phyloP scores from a whole-genome alignment of 1,284 basidiomycete genomes.

The Fomitopsis pinicola region DNA sequence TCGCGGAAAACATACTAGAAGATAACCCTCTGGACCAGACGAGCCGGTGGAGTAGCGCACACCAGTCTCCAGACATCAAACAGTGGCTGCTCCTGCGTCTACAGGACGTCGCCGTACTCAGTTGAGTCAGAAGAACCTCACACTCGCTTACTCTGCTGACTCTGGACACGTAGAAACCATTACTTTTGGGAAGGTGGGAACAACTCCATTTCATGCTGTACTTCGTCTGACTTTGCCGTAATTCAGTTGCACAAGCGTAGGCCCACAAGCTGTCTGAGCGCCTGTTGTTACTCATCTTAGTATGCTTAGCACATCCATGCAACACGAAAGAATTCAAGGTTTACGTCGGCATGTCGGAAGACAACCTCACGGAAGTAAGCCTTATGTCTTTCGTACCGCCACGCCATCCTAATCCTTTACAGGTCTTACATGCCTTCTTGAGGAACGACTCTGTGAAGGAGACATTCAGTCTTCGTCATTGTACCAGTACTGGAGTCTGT shows the following conservation, averaged over 20 bases:
- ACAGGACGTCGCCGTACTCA: slow-evolving; percentile 53
- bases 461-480: slow-evolving; percentile 54
- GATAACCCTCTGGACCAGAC: slow-evolving; percentile 60
- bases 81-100: slow-evolving; percentile 72
- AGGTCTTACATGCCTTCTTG: slow-evolving; percentile 52
- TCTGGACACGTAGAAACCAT: slow-evolving; percentile 47
- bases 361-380: slow-evolving; percentile 50
- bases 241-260: slow-evolving; percentile 52
- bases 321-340: slow-evolving; percentile 80
- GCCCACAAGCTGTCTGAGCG: slow-evolving; percentile 13
- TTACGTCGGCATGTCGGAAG: slow-evolving; percentile 57
- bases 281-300: background rate
- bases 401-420: background rate
- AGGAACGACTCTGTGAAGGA: slow-evolving; percentile 63
- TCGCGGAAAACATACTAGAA: slow-evolving; percentile 61
- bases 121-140: slow-evolving; percentile 42
- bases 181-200: slow-evolving; percentile 73
- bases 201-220: background rate
- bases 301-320: slow-evolving; percentile 61
- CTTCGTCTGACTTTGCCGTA: background rate
- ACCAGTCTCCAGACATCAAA: slow-evolving; percentile 46
- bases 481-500: slow-evolving; percentile 47
- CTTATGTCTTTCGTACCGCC: background rate
- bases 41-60: slow-evolving; percentile 70
- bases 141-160: background rate